Conservation (phyloP, 345 rosid genomes). For the Anastatica hierochuntica region DNA sequence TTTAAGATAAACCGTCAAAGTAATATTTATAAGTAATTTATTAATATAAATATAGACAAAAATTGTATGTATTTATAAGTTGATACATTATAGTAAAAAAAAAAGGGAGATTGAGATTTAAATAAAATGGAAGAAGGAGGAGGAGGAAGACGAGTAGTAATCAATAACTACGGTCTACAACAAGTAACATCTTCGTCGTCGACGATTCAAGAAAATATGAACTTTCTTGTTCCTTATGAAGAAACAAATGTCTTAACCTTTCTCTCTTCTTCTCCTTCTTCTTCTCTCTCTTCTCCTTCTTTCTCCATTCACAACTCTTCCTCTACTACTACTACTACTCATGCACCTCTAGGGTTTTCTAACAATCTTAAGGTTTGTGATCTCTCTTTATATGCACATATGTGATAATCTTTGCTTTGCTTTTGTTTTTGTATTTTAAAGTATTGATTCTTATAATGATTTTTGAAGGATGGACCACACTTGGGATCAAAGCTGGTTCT, state of each 20-base stretch:
- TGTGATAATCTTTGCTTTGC: too few species aligned
- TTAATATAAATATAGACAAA: slow-evolving; percentile 1
- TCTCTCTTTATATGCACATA: not conserved
- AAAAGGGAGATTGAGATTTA: not conserved
- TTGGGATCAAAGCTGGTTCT: slow-evolving; percentile 24
- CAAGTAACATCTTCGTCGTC: slow-evolving; percentile 50
- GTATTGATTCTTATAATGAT: not conserved
- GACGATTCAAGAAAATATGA: slow-evolving; percentile 54
- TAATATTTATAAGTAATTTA: slow-evolving; percentile 2
- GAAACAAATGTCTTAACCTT: slow-evolving; percentile 68
- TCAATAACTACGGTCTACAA: slow-evolving; percentile 50
- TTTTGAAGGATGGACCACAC: slow-evolving; percentile 19
- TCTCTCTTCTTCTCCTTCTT: slow-evolving; percentile 40
- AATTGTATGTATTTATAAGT: too few species aligned
- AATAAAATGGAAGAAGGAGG: slow-evolving; percentile 46
- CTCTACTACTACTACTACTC: slow-evolving; percentile 14
- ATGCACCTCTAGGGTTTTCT: slow-evolving; percentile 35
- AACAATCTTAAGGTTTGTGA: slow-evolving; percentile 36
- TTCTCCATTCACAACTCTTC: slow-evolving; percentile 28
- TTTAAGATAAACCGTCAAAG: too few species aligned
- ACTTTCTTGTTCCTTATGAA: slow-evolving; percentile 57
- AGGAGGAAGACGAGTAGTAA: slow-evolving; percentile 24
- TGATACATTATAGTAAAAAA: not conserved
- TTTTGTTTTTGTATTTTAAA: not conserved
- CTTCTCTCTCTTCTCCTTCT: slow-evolving; percentile 31